These are phyloP conservation scores for Fusarium sp. DNA, from an alignment of 2,329 filamentous ascomycete species.

Conservation along the genomic window DNA sequence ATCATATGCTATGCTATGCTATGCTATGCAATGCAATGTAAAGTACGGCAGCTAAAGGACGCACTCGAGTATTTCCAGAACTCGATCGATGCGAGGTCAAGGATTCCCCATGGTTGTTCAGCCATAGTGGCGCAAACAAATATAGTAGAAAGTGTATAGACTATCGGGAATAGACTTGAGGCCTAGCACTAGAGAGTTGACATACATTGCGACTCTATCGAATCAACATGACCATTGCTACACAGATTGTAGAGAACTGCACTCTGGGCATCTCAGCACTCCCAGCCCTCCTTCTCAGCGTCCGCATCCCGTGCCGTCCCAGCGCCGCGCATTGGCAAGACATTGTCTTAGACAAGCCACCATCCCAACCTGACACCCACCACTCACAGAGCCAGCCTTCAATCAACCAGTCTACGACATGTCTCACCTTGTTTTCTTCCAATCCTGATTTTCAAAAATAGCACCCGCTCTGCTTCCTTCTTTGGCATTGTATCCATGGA, in stretches of 20 bases:
- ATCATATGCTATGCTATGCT: constrained; percentile 6
- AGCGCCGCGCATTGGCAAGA: constrained; percentile 41
- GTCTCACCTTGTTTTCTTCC: constrained; percentile 25
- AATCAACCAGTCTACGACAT: constrained; percentile 15
- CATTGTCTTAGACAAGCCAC: constrained; percentile 44
- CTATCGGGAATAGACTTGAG: constrained; percentile 22
- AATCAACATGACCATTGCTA: background rate
- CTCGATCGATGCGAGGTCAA: constrained; percentile 17
- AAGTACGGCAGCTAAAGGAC: constrained; percentile 21
- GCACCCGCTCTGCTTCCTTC: constrained; percentile 19
- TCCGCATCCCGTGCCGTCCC: constrained; percentile 41
- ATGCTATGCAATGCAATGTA: background rate
- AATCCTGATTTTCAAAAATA: constrained; percentile 23
- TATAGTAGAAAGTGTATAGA: constrained; percentile 11
- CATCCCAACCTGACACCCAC: constrained; percentile 17
- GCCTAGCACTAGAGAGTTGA: constrained; percentile 19
- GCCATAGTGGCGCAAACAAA: constrained; percentile 13
- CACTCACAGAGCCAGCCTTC: constrained; percentile 18
- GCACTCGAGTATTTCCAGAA: background rate
- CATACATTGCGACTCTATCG: background rate
- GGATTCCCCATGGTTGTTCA: constrained; percentile 21
- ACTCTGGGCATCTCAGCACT: background rate
- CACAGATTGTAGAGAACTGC: background rate
- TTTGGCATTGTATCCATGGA: constrained; percentile 14
- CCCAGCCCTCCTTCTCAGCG: constrained; percentile 15